These are phyloP conservation scores for Globisporangium radiosum DNA, from an alignment of 352 stramenopile genomes.

Conservation along the genomic window DNA sequence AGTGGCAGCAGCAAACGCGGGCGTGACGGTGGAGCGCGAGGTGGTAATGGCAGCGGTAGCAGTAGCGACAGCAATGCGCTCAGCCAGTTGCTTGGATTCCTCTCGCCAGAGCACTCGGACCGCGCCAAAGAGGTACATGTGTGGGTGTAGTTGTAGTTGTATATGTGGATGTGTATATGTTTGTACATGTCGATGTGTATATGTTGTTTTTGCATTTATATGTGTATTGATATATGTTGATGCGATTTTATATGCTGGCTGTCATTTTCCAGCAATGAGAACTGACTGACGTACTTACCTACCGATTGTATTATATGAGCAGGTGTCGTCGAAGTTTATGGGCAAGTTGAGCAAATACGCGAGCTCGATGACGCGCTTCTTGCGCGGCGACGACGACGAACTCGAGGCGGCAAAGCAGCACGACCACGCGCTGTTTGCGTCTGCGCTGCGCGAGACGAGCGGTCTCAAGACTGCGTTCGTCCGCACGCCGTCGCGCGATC, in stretches of 20 bases:
- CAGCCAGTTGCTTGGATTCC: slow-evolving; percentile 54
- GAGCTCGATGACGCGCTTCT: slow-evolving; percentile 51
- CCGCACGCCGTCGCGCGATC: slow-evolving; percentile 55
- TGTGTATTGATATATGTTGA: too few relatives aligned
- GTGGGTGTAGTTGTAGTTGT: background rate
- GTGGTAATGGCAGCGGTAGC: slow-evolving; percentile 5
- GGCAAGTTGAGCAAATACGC: slow-evolving; percentile 61
- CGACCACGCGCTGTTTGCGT: slow-evolving; percentile 29
- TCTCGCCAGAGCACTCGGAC: slow-evolving; percentile 62
- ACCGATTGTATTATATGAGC: background rate
- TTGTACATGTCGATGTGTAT: too few relatives aligned
- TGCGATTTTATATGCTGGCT: too few relatives aligned
- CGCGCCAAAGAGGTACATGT: slow-evolving; percentile 61
- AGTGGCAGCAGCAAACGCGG: slow-evolving; percentile 28
- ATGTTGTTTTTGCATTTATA: too few relatives aligned
- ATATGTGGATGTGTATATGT: too few relatives aligned
- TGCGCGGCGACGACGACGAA: slow-evolving; percentile 60
- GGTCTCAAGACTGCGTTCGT: slow-evolving; percentile 58
- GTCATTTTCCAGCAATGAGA: too few relatives aligned
- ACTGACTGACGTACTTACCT: background rate
- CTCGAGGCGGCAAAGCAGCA: slow-evolving; percentile 19
- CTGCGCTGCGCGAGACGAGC: slow-evolving; percentile 45
- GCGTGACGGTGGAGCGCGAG: slow-evolving; percentile 20
- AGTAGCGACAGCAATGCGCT: slow-evolving; percentile 18
- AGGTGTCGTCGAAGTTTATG: slow-evolving; percentile 74